Base-by-base conservation (phyloP, 805 yeast genomes). In the Peterozyma xylosa region DNA sequence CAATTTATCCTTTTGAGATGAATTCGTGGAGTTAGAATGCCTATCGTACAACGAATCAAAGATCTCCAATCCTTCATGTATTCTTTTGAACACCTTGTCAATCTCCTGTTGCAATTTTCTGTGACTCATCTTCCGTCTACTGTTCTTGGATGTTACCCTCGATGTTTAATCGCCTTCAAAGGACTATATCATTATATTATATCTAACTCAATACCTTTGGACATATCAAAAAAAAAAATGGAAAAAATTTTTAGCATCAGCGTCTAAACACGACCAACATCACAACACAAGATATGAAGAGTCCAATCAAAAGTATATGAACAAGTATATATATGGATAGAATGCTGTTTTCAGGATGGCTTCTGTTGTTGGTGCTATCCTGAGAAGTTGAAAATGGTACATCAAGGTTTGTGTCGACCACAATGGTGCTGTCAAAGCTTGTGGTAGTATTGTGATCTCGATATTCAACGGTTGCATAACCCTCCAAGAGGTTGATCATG, bases 1-100 rank as follows among this genome's bases (percentile, higher is more conserved):
- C 46, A 93, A 73, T 62, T 91, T 91, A 60, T 91, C 98, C 67
- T 91, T 86, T 60, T 90, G 96, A 2, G 96, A 80, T 51, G 78
- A 84, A 54, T 84, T 84, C 50, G 88, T 90, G 40, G 95, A 79
- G 41, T 74, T 73, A 62, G 80, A 83, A 35, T 91, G 78, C 64
- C 91, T 91, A 36, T 87, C 96, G 57, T 91, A 85, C 32, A 87
- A 79, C 43, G 75, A 81, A 57, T 91, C 96, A 57, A 91, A 91
- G 48, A 80, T 84, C 43, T 76, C 80, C 37, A 91, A 74, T 9
- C 99, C 99, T 68, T 91, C 99, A 46, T 81, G 78, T 43, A 93
- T 95, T 64, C 93, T 88, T 63, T 88, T 88, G 66, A 85, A 76
- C 56, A 90, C 88, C 58, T 90, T 86, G 66, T 91, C 99, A 59